phyloP scores from a whole-genome alignment of 2,329 filamentous ascomycete species.

The Clonostachys solani region DNA sequence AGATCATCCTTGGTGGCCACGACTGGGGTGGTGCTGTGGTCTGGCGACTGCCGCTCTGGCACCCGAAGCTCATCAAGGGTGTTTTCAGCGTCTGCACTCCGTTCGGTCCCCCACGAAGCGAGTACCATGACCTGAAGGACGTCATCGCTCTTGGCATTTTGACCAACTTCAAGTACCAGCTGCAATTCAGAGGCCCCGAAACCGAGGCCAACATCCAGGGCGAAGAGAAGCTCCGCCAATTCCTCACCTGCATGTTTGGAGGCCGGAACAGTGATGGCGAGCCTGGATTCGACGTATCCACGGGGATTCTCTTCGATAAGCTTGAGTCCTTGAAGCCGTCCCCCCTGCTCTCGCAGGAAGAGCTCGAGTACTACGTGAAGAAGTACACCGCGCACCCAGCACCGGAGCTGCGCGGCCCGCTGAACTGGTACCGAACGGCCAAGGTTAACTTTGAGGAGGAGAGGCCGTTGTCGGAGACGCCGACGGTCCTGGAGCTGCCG shows the following conservation, averaged over 20 bases:
- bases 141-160: conserved; percentile 48
- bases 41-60: conserved; percentile 70
- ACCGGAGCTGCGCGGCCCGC: conserved; percentile 67
- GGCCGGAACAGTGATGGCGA: conserved; percentile 53
- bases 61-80: conserved; percentile 67
- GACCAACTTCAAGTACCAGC: conserved; percentile 78
- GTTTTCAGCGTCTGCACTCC: conserved; percentile 82
- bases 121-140: conserved; percentile 54
- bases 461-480: conserved; percentile 51
- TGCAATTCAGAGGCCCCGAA: conserved; percentile 69
- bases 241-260: conserved; percentile 70
- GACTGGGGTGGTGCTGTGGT: conserved; percentile 85
- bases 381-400: conserved; percentile 58
- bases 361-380: conserved; percentile 72
- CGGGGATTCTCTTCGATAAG: conserved; percentile 62
- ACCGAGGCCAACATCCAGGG: conserved; percentile 55
- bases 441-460: conserved; percentile 78
- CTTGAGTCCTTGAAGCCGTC: conserved; percentile 52
- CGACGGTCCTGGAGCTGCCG: conserved; percentile 51
- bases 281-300: conserved; percentile 49
- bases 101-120: conserved; percentile 49
- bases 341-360: conserved; percentile 59
- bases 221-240: conserved; percentile 60
- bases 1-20: conserved; percentile 82
- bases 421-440: conserved; percentile 84